These are phyloP conservation scores for Tilletia horrida DNA, from an alignment of 1,284 basidiomycete species.

Conservation along the genomic window DNA sequence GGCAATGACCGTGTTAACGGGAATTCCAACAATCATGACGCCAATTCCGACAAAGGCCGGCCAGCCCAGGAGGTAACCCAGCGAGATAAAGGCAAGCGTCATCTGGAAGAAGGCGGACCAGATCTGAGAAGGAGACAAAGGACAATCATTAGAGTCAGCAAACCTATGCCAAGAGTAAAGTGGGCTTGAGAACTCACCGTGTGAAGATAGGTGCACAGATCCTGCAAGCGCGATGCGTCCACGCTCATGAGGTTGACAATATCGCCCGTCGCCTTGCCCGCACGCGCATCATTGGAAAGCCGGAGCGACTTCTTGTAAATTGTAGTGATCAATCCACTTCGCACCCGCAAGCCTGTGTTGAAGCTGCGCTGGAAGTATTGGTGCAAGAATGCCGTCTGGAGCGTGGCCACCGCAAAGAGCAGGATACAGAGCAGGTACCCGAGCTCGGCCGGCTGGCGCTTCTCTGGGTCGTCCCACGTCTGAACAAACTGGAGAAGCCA, in stretches of 20 bases:
- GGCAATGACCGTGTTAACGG: constrained; percentile 33
- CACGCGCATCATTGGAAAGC: constrained; percentile 77
- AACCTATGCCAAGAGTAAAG: constrained; percentile 59
- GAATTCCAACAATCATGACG: constrained; percentile 65
- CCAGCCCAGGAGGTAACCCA: constrained; percentile 86
- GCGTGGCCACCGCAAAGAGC: constrained; percentile 67
- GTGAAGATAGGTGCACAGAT: constrained; percentile 74
- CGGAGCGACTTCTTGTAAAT: constrained; percentile 84
- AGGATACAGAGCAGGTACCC: constrained; percentile 56
- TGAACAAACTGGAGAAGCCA: constrained; percentile 71
- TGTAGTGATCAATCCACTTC: constrained; percentile 76
- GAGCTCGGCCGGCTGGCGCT: constrained; percentile 42
- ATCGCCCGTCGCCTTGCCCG: constrained; percentile 75
- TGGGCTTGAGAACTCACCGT: constrained; percentile 53
- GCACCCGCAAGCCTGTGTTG: constrained; percentile 84
- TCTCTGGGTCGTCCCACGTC: constrained; percentile 33
- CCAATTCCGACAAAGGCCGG: constrained; percentile 85
- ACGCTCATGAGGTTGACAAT: constrained; percentile 92
- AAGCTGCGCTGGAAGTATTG: constrained; percentile 82
- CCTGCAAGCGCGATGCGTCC: constrained; percentile 73
- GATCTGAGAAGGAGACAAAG: constrained; percentile 28
- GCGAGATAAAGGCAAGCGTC: constrained; percentile 78
- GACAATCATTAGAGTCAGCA: neutral
- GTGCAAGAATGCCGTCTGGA: constrained; percentile 79
- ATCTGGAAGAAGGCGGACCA: constrained; percentile 64